Conservation (phyloP, 305 asterid species). For the Fraxinus nigra region DNA sequence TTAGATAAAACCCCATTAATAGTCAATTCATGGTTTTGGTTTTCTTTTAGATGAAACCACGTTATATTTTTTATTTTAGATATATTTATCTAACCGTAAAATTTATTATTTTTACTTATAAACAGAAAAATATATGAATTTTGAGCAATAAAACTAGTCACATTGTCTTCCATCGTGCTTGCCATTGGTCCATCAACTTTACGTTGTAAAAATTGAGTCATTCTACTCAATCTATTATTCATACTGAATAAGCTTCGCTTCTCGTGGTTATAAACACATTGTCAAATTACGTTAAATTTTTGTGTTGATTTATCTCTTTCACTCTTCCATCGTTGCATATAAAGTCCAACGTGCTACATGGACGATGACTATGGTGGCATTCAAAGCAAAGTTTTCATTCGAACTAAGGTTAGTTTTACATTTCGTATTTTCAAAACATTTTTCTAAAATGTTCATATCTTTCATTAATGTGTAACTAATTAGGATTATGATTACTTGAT, state of each 20-base stretch:
- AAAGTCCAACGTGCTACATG: neutral
- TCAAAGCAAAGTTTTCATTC: neutral
- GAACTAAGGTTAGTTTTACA: neutral
- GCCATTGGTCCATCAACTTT: neutral
- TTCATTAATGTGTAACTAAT: neutral
- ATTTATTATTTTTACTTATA: neutral
- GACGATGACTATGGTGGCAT: no score
- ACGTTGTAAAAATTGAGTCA: neutral
- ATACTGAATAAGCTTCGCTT: no score
- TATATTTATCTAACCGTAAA: neutral
- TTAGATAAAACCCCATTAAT: neutral
- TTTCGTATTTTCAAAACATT: neutral
- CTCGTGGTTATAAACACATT: no score
- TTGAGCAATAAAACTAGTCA: neutral
- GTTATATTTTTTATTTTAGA: neutral
- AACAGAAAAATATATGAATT: neutral
- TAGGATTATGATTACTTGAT: neutral
- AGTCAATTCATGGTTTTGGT: neutral
- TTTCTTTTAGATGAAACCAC: neutral
- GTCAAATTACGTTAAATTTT: neutral
- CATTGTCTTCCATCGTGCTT: neutral
- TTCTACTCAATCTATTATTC: neutral
- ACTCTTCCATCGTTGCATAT: neutral
- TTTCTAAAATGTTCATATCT: neutral
- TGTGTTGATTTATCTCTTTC: neutral